phyloP scores from a whole-genome alignment of 352 stramenopile species.

The Aphanomyces stellatus region DNA sequence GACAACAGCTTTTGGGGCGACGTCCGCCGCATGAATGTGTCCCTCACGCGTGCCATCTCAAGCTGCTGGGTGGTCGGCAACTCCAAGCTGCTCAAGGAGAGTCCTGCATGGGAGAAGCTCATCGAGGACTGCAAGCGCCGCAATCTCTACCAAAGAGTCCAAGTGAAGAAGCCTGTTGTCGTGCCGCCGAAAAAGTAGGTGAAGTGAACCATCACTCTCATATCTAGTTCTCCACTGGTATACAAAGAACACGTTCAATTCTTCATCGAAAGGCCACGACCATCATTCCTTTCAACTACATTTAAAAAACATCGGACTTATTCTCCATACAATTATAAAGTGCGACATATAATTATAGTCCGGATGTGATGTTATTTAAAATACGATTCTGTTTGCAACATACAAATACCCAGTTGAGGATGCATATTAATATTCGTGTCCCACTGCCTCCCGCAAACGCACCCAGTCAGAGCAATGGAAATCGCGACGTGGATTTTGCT shows the following conservation, averaged over 20 bases:
- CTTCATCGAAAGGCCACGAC: background rate
- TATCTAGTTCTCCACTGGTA: no score
- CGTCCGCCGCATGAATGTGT: conserved; percentile 14
- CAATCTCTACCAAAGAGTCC: conserved; percentile 27
- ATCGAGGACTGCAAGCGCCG: conserved; percentile 54
- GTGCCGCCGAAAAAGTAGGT: no score
- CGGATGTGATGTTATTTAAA: no score
- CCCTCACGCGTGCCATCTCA: conserved; percentile 7
- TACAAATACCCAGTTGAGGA: background rate
- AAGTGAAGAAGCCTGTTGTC: no score
- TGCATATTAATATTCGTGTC: background rate
- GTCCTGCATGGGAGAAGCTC: conserved; percentile 52
- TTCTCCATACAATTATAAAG: no score
- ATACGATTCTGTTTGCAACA: background rate
- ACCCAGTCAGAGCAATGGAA: background rate
- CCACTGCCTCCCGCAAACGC: background rate
- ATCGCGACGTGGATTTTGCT: background rate
- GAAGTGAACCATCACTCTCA: no score
- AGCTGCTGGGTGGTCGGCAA: conserved; percentile 56
- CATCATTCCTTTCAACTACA: no score
- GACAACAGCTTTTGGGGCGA: conserved; percentile 17
- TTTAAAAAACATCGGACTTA: no score
- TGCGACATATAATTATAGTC: no score
- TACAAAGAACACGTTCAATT: no score
- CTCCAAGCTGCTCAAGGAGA: conserved; percentile 58